These are phyloP conservation scores for Suhomyces yuchorum DNA, from an alignment of 1,139 yeast genomes.

Conservation along the genomic window DNA sequence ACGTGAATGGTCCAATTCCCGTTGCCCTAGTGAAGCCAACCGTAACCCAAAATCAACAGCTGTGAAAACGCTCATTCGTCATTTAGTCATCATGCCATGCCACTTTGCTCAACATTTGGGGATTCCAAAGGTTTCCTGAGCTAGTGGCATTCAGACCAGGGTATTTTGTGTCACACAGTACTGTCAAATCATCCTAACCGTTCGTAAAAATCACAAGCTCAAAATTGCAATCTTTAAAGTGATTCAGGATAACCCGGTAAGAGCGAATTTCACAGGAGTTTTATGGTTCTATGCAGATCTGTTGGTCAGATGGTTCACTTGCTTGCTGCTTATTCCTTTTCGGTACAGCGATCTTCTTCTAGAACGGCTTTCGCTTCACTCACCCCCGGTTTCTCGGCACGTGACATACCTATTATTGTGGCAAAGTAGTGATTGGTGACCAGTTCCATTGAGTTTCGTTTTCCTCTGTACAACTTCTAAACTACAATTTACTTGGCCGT, in stretches of 20 bases:
- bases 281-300: not conserved
- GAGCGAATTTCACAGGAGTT: not conserved
- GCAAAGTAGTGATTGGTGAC: not conserved
- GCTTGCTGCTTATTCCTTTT: not conserved
- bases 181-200: not conserved
- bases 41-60: too few relatives aligned
- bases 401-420: not conserved
- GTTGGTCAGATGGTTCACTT: not conserved
- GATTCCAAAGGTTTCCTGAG: too few relatives aligned
- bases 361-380: not conserved
- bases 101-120: not conserved
- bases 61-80: too few relatives aligned
- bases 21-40: too few relatives aligned
- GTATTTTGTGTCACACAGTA: not conserved
- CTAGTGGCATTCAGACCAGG: too few relatives aligned
- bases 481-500: not conserved
- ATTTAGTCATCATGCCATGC: too few relatives aligned
- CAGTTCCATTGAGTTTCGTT: not conserved
- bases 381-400: not conserved
- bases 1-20: too few relatives aligned
- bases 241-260: not conserved
- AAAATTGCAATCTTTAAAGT: not conserved
- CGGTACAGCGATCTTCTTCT: not conserved
- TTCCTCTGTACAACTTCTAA: not conserved
- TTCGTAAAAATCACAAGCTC: not conserved